phyloP scores from a whole-genome alignment of 371 early-diverging fungal genomes.

The Mucor lusitanicus region DNA sequence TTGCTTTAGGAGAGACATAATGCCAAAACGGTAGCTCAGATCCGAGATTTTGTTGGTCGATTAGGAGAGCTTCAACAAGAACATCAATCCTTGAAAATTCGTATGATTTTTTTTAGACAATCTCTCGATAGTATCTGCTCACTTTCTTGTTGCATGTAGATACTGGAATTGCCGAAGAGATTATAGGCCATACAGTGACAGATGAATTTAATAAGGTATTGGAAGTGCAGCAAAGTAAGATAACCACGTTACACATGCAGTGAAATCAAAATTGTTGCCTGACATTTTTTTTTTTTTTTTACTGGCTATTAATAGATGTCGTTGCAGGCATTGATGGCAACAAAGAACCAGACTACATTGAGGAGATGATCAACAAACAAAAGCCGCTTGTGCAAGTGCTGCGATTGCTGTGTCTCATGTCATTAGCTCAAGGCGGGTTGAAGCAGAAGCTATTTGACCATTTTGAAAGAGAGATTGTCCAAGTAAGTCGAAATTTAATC shows the following conservation, averaged over 20 bases:
- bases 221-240: constrained; percentile 87
- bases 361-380: constrained; percentile 79
- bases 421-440: constrained; percentile 78
- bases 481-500: constrained; percentile 43
- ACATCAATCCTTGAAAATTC: constrained; percentile 78
- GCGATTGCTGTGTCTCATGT: constrained; percentile 84
- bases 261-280: background rate
- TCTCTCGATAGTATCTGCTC: too few species aligned
- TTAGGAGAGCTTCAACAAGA: constrained; percentile 82
- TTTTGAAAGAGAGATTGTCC: constrained; percentile 81
- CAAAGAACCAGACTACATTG: constrained; percentile 77
- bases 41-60: constrained; percentile 88
- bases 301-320: constrained; percentile 56
- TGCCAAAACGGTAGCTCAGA: constrained; percentile 85
- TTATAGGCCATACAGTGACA: constrained; percentile 75
- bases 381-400: constrained; percentile 74
- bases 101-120: constrained; percentile 46
- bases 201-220: constrained; percentile 80
- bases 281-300: background rate
- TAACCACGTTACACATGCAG: background rate
- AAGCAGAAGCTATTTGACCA: constrained; percentile 80
- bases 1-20: constrained; percentile 68
- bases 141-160: constrained; percentile 45
- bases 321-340: constrained; percentile 75
- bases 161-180: constrained; percentile 82